Base-by-base conservation (phyloP, 2,329 filamentous ascomycete species). In the Ascocoryne sarcoides region DNA sequence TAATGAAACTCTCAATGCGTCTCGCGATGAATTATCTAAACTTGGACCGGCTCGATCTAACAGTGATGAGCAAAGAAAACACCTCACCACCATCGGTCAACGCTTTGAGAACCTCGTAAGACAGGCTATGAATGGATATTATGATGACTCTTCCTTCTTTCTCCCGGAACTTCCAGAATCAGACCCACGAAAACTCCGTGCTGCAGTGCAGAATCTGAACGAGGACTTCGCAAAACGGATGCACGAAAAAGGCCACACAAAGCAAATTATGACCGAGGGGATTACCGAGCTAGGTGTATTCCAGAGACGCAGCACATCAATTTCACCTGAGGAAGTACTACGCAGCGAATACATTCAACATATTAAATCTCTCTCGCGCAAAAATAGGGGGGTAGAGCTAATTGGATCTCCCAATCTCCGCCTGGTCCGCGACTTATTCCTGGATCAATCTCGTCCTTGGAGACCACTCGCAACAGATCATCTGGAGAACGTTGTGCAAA, bases 361-460 rank as follows among this genome's bases (percentile, higher is more conserved):
- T 12, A 26, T 26, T 12, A 26, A 26, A 26, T 7, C 23, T 26
- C 23, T 26, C 23, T 26, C 23, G 23, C 23, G 23, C 7, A 26
- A 26, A 26, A 26, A 26, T 26, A 26, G 23, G 23, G 23, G 23
- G 23, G 12, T 26, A 12, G 23, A 26, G 12, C 23, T 26, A 12
- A 26, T 26, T 26, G 23, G 23, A 12, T 7, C 23, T 4, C 47
- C 47, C 18, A 49, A 49, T 31, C 45, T 44, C 12, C 37, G 47
- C 10, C 39, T 51, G 3, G 44, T 49, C 31, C 43, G 46, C 14
- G 41, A 49, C 15, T 39, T 49, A 18, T 49, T 49, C n/a, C 36
- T 39, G 15, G 21, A 37, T 15, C 42, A 49, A 10, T 43, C 37
- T 15, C 21, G 17, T 14, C 44, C 41, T 10, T 49, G 46, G 44